phyloP scores from a whole-genome alignment of 345 rosid species.

The Aethionema arabicum region DNA sequence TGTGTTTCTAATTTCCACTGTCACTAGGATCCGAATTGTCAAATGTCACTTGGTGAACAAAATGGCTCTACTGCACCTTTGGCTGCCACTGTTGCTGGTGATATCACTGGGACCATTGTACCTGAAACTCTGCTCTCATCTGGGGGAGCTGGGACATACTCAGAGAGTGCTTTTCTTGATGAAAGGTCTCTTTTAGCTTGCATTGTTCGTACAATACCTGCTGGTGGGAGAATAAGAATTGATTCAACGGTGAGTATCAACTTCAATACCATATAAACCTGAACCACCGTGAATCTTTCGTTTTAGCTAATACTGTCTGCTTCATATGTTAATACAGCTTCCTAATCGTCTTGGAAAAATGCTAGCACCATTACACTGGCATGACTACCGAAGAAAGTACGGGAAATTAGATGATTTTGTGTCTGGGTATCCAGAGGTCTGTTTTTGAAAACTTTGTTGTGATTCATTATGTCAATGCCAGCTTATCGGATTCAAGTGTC shows the following conservation, averaged over 20 bases:
- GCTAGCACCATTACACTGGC: constrained; percentile 98
- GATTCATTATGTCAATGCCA: too few relatives aligned
- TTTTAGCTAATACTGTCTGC: constrained; percentile 3
- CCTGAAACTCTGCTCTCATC: constrained; percentile 46
- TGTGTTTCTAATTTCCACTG: constrained; percentile 24
- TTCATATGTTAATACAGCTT: constrained; percentile 52
- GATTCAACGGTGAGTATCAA: constrained; percentile 65
- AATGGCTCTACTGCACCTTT: constrained; percentile 42
- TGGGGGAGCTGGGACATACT: constrained; percentile 40
- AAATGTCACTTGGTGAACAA: constrained; percentile 44
- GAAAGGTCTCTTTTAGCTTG: constrained; percentile 87
- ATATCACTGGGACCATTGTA: constrained; percentile 36
- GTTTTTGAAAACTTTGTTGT: constrained; percentile 17
- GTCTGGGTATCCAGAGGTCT: constrained; percentile 72
- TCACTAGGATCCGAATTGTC: constrained; percentile 50
- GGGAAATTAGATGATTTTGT: constrained; percentile 98
- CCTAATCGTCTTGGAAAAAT: constrained; percentile 93
- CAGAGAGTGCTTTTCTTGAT: constrained; percentile 59
- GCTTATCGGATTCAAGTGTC: too few relatives aligned
- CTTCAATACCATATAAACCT: background rate
- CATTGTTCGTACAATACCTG: constrained; percentile 91
- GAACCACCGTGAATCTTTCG: constrained; percentile 7
- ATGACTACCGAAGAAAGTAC: constrained; percentile 83
- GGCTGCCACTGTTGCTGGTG: constrained; percentile 34
- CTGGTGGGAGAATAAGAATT: constrained; percentile 88